Evolutionary conservation across 305 asterid genomes (phyloP), one percentile per base, ranked within the genome.

Genomic region (Fraxinus ornus): DNA sequence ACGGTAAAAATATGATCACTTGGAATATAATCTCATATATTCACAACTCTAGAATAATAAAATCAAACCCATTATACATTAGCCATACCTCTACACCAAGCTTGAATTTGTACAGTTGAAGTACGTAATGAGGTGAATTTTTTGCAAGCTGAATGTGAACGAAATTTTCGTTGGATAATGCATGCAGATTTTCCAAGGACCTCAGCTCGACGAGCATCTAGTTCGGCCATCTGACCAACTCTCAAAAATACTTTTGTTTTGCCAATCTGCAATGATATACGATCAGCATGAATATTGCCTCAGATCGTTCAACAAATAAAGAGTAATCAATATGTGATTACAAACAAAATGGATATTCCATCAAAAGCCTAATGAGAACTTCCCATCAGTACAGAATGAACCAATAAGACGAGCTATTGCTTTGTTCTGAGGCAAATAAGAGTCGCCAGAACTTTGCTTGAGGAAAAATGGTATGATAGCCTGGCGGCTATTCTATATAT

Each of bases 211-310:
- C 81, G 79, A 82, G 93, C 83, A 88, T 94, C 99, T 79, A 95
- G 82, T 85, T 93, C 97, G 52, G 97, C 96, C 97, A 95, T 93
- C 90, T 95, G 98, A 80, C 99, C 99, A 82, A 95, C 97, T 89
- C 99, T 93, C 26, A 95, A 93, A 88, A 94, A 95, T 83, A 95
- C 94, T 90, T 95, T 94, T 66, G 97, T 94, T 87, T 90, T 91
- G 75, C 99, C 99, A 83, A 95, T 90, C 99, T 95, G 94, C 57
- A 89, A 86, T 82, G 81, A 47, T 52, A 82, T 37, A 55, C 78
- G 74, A 47, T 78, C 36, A 83, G 78, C 78, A 62, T 76, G 36
- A 73, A 44, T n/a, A 62, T 35, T 78, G 60, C 55, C 52, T 60
- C 21, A 5, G 30, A 30, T 33, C 32, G 35, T 41, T 83, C 60